These are phyloP conservation scores for Globisporangium radiosum DNA, from an alignment of 352 stramenopile genomes.

Conservation along the genomic window DNA sequence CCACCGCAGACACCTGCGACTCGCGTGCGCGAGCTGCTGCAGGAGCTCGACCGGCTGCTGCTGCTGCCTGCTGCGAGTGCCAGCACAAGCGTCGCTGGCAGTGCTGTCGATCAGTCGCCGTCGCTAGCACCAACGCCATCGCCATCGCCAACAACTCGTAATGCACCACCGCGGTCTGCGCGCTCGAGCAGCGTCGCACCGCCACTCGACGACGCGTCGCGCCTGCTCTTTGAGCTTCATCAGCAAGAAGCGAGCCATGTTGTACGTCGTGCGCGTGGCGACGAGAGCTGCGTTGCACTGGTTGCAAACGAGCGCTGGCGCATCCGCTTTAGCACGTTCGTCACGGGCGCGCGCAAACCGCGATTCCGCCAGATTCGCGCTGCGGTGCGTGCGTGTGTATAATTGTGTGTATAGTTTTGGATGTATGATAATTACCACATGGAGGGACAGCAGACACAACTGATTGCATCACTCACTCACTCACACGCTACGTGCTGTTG, in stretches of 20 bases:
- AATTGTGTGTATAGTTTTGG: not conserved
- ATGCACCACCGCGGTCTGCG: not conserved
- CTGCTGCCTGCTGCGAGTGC: conserved; percentile 16
- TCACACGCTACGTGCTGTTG: not conserved
- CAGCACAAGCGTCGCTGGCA: conserved; percentile 2
- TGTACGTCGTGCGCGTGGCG: conserved; percentile 39
- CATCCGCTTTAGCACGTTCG: conserved; percentile 48
- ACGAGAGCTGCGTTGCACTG: conserved; percentile 46
- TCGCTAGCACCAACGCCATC: not conserved
- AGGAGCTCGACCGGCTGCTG: conserved; percentile 56
- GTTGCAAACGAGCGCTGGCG: conserved; percentile 41
- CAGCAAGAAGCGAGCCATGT: conserved; percentile 40
- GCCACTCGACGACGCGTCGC: conserved; percentile 10
- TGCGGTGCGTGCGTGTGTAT: conserved; percentile 19
- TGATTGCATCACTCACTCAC: too few species aligned
- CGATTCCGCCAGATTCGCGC: conserved; percentile 43
- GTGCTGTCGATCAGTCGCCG: not conserved
- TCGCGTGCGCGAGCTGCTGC: conserved; percentile 47
- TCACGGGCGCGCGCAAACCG: conserved; percentile 36
- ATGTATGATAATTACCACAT: not conserved
- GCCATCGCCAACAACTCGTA: not conserved
- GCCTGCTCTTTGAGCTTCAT: conserved; percentile 39
- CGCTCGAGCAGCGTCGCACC: conserved; percentile 8
- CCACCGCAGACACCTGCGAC: conserved; percentile 22
- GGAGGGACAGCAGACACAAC: not conserved